Evolutionary conservation across 106 monocot species (phyloP).

Genomic region (Platanthera zijinensis): DNA sequence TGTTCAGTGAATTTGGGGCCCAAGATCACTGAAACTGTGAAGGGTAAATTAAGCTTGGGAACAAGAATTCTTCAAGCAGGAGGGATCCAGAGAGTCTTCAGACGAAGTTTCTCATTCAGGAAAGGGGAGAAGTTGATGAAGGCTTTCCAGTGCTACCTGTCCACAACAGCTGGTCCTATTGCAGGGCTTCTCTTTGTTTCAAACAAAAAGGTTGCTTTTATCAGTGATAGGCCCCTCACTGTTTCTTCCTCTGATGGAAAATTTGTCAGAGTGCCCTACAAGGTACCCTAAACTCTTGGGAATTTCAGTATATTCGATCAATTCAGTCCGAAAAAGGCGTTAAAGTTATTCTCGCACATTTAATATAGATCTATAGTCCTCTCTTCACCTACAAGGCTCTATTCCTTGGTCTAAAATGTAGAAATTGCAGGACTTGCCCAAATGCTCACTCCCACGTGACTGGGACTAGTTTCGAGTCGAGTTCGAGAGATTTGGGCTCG

Average conservation of each 20-base stretch:
- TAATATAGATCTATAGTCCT: no score
- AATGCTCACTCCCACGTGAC: no score
- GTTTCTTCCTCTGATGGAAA: constrained; percentile 16
- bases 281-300: constrained; percentile 8
- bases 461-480: no score
- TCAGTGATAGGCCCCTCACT: constrained; percentile 21
- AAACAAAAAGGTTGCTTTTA: constrained; percentile 34
- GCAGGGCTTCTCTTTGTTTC: constrained; percentile 36
- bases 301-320: not conserved
- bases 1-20: constrained; percentile 31
- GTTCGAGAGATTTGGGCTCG: no score
- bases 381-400: no score
- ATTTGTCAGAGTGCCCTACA: constrained; percentile 21
- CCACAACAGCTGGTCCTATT: constrained; percentile 39
- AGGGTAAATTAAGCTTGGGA: constrained; percentile 38
- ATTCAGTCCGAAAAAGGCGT: no score
- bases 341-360: no score
- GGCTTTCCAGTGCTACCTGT: constrained; percentile 35
- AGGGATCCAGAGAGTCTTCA: constrained; percentile 25
- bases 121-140: constrained; percentile 33
- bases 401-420: no score
- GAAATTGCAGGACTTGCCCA: no score
- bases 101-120: constrained; percentile 15
- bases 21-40: constrained; percentile 34
- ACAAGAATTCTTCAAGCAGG: constrained; percentile 32